Base-by-base conservation (phyloP, 1,284 basidiomycete species). In the Amylostereum areolatum region DNA sequence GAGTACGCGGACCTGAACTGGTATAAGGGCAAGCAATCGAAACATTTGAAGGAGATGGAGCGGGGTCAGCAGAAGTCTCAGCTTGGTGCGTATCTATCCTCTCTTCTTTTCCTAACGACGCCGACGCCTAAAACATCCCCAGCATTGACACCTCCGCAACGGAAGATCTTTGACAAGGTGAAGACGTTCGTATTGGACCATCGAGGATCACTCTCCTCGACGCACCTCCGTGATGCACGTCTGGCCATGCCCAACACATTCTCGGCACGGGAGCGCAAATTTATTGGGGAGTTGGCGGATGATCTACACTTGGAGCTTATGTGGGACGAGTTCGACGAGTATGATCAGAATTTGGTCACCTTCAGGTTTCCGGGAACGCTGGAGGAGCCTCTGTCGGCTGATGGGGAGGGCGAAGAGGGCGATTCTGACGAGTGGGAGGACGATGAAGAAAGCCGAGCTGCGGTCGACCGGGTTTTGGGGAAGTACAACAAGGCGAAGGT, bases 301-400 rank as follows among this genome's bases (percentile, higher is more conserved):
- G 84, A 91, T 45, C 64, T 97, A 36, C 81, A 91, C 62, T 74
- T 97, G 6, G 75, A 68, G 30, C 66, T 93, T 34, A 74, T 83
- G 25, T 97, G 92, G 90, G 94, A 97, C 63, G 92, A 95, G 61
- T 92, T 83, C 55, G 87, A 94, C 58, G 86, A 88, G 2, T 73
- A 90, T 39, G 92, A 91, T 50, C 79, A 85, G 60, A 90, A 85
- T 61, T 62, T 89, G 36, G 78, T 87, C 31, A 81, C 79, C 18
- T 80, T 74, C 72, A 66, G 77, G 52, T 68, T 89, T 62, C 83
- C 81, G 50, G 71, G 77, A 8, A 68, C 69, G 36, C 56, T 72
- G 48, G 78, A 76, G 31, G 69, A 69, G 43, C 65, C 68, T 44
- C 42, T 68, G 51, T 58, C 70, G 43, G 59, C 58, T 28, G 63